Evolutionary conservation across 352 stramenopile genomes (phyloP).

Genomic region (Pilasporangium apinafurcum): DNA sequence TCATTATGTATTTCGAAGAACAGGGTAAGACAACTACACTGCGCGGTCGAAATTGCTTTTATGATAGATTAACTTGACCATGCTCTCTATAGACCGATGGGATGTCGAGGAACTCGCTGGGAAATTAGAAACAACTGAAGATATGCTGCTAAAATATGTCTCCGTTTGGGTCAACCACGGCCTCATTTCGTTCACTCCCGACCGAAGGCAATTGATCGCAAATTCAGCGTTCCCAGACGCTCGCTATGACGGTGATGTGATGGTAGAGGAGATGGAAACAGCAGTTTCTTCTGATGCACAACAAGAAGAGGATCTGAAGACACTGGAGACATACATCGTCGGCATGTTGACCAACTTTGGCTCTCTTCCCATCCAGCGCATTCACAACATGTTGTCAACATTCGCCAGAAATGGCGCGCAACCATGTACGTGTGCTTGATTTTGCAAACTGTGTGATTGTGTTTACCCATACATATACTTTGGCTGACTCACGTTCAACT

Average conservation of each 20-base stretch:
- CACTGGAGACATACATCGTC: conserved; percentile 94
- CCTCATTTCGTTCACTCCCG: conserved; percentile 35
- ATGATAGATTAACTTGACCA: neutral
- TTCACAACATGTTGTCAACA: conserved; percentile 93
- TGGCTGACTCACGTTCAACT: neutral
- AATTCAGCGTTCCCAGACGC: conserved; percentile 40
- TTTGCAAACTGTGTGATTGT: neutral
- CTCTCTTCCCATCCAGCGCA: conserved; percentile 86
- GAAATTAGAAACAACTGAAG: conserved; percentile 56
- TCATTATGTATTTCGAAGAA: conserved; percentile 95
- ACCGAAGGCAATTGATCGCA: conserved; percentile 36
- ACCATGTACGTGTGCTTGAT: conserved; percentile 43
- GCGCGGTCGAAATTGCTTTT: neutral
- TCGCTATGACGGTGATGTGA: conserved; percentile 22
- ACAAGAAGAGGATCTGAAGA: conserved; percentile 87
- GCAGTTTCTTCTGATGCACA: conserved; percentile 88
- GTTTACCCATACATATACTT: neutral
- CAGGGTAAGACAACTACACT: conserved; percentile 33
- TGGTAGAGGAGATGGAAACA: conserved; percentile 59
- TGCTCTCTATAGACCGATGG: conserved; percentile 47
- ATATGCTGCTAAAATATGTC: conserved; percentile 47
- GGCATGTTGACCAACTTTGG: conserved; percentile 95
- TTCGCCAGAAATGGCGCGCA: conserved; percentile 70
- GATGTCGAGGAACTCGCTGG: conserved; percentile 46
- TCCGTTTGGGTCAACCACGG: conserved; percentile 73